Percentiles rank a stretch among this genome's conserved stretches.
These are phyloP conservation scores for Alisma plantagoaquatica DNA, from an alignment of 106 monocot species.

Conservation along the genomic window DNA sequence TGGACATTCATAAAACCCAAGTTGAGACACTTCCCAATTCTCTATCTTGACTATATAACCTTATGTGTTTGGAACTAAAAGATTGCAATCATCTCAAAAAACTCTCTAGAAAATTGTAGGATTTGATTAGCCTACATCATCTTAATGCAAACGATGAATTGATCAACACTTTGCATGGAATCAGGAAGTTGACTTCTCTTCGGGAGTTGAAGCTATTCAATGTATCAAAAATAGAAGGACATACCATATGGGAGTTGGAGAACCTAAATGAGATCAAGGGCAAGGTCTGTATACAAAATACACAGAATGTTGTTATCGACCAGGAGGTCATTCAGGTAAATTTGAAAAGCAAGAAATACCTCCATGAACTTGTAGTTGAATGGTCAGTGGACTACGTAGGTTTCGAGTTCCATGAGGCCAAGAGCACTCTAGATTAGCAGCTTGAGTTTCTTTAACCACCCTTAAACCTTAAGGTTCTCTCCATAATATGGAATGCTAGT, in stretches of 20 bases:
- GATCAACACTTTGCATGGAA: neutral
- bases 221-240: neutral
- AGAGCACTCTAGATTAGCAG: neutral
- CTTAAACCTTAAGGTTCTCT: conserved; percentile 15
- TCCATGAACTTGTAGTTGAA: neutral
- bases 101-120: neutral
- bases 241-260: conserved; percentile 2
- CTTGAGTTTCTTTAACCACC: neutral
- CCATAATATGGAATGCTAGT: conserved; percentile 12
- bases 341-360: conserved; percentile 1
- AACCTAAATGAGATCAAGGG: conserved; percentile 5
- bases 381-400: neutral
- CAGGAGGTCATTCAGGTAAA: neutral
- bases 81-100: neutral
- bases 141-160: conserved; percentile 5
- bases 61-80: neutral
- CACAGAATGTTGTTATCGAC: neutral
- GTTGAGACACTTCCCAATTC: neutral
- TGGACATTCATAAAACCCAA: neutral
- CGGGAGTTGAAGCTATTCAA: conserved; percentile 2
- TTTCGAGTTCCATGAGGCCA: neutral
- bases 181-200: conserved; percentile 8
- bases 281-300: conserved; percentile 4
- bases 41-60: neutral
- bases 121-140: conserved; percentile 15